Base-by-base conservation (phyloP, 1,284 basidiomycete species). In the Trichosporon sp. region DNA sequence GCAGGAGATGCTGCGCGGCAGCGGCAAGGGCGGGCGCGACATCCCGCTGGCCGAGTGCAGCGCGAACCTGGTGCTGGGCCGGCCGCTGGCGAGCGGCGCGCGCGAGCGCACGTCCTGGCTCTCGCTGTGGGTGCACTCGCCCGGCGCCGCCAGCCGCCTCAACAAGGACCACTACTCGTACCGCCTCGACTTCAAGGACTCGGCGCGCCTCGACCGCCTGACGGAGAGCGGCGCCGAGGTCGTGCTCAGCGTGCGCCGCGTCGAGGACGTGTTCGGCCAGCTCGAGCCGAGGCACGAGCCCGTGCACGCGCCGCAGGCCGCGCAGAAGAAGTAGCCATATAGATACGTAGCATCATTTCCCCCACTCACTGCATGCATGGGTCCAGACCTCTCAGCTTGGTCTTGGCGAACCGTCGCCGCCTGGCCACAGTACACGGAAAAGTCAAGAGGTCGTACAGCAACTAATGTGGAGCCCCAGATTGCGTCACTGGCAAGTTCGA, bases 181-280 rank as follows among this genome's bases (percentile, higher is more conserved):
- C 65, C 69, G 71, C 38, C 62, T 72, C 31, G 67, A 72, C 67
- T 72, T 72, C 23, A 21, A 35, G 27, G 53, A 70, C n/a, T 58
- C 67, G 18, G 31, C 27, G 4, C 15, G 29, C 13, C 51, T 65
- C 42, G 56, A 38, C n/a, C 65, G 31, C 23, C 34, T 64, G 34
- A 27, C 29, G 13, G 56, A 31, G 34, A 18, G 51, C 4, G 64
- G 47, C 15, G 56, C 56, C 11, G 71, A 72, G 71, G 21, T 70
- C 7, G 69, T 72, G 2, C 64, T 72, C 13, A 65, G 64, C 3
- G 15, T 63, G 12, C 34, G 63, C 21, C 56, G 71, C 7, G 44
- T 72, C 8, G 69, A 72, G 64, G 67, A 67, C 29, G 71, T 72
- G 21, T 72, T 72, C 25, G 71, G 71, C 65, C 13, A n/a, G 31